Evolutionary conservation across 202 grass and related monocot species (phyloP).

Genomic region (Carex arenaria): DNA sequence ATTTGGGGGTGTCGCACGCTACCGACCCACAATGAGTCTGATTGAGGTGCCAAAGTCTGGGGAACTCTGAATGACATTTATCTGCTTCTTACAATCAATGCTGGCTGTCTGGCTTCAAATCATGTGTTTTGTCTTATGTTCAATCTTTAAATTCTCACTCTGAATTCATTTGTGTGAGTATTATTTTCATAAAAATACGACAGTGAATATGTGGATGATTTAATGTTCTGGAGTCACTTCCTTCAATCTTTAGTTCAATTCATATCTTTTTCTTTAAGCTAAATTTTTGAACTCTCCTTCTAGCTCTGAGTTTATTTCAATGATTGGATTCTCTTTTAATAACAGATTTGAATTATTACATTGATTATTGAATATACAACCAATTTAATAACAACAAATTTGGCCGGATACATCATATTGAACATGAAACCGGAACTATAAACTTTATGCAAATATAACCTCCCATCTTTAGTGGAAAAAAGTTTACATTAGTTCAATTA

Average conservation of each 20-base stretch:
- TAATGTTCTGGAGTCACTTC: background rate
- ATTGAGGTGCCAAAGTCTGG: background rate
- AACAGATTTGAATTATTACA: background rate
- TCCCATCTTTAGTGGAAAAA: no score
- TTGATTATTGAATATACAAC: background rate
- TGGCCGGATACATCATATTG: background rate
- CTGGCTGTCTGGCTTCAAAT: background rate
- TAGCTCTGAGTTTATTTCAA: background rate
- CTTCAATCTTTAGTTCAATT: background rate
- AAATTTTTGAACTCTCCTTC: background rate
- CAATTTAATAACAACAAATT: background rate
- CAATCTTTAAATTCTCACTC: background rate
- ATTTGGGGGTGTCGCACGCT: conserved; percentile 33
- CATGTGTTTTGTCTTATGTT: background rate
- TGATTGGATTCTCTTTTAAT: background rate
- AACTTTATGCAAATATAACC: no score
- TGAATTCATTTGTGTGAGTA: background rate
- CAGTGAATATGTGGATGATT: background rate
- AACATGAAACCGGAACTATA: no score
- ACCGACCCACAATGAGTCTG: conserved; percentile 22
- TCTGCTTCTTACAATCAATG: background rate
- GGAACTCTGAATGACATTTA: background rate
- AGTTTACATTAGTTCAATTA: no score
- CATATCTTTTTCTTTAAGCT: background rate
- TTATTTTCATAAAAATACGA: background rate